Conservation (phyloP, 805 yeast genomes). For the Candida chauliodis region DNA sequence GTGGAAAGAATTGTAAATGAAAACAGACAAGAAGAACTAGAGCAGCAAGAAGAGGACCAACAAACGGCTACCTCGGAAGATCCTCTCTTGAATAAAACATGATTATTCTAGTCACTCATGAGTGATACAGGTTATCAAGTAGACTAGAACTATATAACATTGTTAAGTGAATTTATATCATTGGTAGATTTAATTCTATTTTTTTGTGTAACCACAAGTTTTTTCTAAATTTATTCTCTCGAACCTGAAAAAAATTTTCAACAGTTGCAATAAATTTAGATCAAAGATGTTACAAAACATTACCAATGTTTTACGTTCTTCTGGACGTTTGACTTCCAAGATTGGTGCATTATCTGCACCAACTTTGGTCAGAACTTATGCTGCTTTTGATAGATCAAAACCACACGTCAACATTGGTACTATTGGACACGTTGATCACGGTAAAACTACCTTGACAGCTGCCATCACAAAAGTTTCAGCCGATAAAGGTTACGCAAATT, state of each 20-base stretch:
- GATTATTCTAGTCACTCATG: too few relatives aligned
- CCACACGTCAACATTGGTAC: conserved; percentile 98
- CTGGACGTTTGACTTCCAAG: conserved; percentile 10
- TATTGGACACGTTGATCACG: conserved; percentile 98
- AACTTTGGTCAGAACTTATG: conserved; percentile 39
- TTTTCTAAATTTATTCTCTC: too few relatives aligned
- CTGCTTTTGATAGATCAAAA: conserved; percentile 89
- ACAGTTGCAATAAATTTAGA: too few relatives aligned
- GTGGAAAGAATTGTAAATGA: conserved; percentile 28
- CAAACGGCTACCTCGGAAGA: too few relatives aligned
- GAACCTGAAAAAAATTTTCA: too few relatives aligned
- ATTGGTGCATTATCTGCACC: conserved; percentile 15
- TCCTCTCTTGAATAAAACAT: not conserved
- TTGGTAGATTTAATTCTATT: not conserved
- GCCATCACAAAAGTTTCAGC: conserved; percentile 96
- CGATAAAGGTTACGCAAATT: conserved; percentile 84
- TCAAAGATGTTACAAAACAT: conserved; percentile 27
- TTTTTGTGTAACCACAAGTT: too few relatives aligned
- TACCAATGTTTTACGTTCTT: conserved; percentile 25
- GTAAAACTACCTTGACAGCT: conserved; percentile 97
- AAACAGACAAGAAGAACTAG: conserved; percentile 16
- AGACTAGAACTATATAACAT: not conserved
- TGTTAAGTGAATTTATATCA: too few relatives aligned
- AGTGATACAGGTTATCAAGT: conserved; percentile 5
- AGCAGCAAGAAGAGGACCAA: conserved; percentile 2